A percentile compares a stretch with the other conserved stretches of the same genome.
These are phyloP conservation scores for Nephelium lappaceum DNA, from an alignment of 345 rosid species.

Conservation along the genomic window DNA sequence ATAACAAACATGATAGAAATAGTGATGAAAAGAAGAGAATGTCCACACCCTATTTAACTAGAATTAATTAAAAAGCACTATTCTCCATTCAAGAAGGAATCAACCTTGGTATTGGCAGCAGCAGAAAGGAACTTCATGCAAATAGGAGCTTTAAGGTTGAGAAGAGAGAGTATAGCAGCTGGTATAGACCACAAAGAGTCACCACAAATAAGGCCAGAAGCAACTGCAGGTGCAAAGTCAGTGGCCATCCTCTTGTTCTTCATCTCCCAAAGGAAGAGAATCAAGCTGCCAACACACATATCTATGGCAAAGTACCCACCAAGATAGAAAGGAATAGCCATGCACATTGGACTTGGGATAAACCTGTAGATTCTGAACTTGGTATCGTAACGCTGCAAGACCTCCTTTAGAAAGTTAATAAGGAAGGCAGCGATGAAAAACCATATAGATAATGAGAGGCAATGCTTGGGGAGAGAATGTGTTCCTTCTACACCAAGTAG, in stretches of 20 bases:
- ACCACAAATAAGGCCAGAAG: conserved; percentile 89
- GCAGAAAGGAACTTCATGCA: conserved; percentile 94
- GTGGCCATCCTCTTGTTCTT: conserved; percentile 55
- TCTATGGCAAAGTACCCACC: conserved; percentile 87
- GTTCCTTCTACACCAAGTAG: conserved; percentile 75
- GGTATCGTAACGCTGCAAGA: conserved; percentile 37
- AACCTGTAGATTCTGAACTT: conserved; percentile 44
- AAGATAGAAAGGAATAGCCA: conserved; percentile 94
- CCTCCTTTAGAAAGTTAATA: conserved; percentile 42
- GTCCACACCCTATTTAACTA: too few species aligned
- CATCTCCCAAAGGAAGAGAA: conserved; percentile 68
- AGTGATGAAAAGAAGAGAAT: too few species aligned
- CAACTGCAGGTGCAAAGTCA: conserved; percentile 67
- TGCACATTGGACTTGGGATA: conserved; percentile 90
- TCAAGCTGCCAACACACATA: conserved; percentile 87
- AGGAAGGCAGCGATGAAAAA: conserved; percentile 54
- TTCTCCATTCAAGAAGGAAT: conserved; percentile 42
- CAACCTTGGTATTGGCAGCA: conserved; percentile 51
- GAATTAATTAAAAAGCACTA: background rate
- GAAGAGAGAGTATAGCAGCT: conserved; percentile 76
- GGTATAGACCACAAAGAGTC: conserved; percentile 93
- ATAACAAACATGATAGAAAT: too few species aligned
- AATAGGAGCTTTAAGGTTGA: conserved; percentile 65
- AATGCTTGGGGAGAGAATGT: conserved; percentile 68
- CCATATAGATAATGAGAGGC: conserved; percentile 52